Conservation (phyloP, 768 basidiomycete species). For the Suillus weaverae region DNA sequence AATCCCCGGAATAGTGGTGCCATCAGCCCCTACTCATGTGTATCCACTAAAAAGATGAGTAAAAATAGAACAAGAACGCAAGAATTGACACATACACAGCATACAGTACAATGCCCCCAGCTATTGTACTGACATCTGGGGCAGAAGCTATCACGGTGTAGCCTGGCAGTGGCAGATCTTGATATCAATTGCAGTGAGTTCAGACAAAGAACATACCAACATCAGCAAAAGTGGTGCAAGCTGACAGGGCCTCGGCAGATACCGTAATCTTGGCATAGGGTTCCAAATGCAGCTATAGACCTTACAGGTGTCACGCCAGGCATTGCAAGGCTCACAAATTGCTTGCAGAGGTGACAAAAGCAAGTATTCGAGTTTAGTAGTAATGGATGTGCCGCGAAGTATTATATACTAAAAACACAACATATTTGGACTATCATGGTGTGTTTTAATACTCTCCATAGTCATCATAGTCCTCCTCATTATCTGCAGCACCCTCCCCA, state of each 20-base stretch:
- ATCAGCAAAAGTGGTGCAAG: neutral
- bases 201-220: slow-evolving; percentile 37
- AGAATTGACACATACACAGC: slow-evolving; percentile 41
- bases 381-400: too few relatives aligned
- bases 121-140: slow-evolving; percentile 43
- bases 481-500: neutral
- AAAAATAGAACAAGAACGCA: slow-evolving; percentile 15
- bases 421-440: too few relatives aligned
- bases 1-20: neutral
- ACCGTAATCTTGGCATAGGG: neutral
- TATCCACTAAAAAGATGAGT: slow-evolving; percentile 49
- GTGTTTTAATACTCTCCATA: neutral
- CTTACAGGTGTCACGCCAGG: too few relatives aligned
- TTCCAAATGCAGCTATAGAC: neutral
- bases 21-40: slow-evolving; percentile 39
- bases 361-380: too few relatives aligned
- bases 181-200: neutral
- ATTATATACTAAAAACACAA: too few relatives aligned
- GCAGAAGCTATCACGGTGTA: slow-evolving; percentile 57
- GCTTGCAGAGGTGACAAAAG: too few relatives aligned
- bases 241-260: neutral
- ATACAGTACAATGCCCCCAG: slow-evolving; percentile 58
- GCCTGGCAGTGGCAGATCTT: slow-evolving; percentile 26
- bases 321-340: too few relatives aligned
- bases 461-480: slow-evolving; percentile 3